Conservation (phyloP, 805 yeast species). For the Pichia rugopelliculosa region DNA sequence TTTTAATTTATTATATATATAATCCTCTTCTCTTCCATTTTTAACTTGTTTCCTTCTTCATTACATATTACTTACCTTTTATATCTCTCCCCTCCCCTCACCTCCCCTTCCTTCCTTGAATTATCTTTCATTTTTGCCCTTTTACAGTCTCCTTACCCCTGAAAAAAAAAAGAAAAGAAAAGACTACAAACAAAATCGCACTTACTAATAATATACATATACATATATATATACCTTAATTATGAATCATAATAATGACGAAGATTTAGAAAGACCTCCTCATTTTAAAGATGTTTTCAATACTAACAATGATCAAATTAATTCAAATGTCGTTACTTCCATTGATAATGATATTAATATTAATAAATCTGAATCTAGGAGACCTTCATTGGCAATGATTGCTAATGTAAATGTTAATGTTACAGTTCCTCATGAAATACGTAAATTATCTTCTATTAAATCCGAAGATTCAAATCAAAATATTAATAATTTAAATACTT, state of each 20-base stretch:
- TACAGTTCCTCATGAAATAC: not conserved
- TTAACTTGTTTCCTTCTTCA: too few relatives aligned
- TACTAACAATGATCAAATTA: conserved; percentile 5
- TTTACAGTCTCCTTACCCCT: not conserved
- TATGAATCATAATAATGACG: conserved; percentile 26
- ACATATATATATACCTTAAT: not conserved
- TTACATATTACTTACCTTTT: too few relatives aligned
- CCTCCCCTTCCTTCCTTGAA: not conserved
- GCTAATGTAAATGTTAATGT: not conserved
- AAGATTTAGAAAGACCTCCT: conserved; percentile 23
- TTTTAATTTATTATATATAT: too few relatives aligned
- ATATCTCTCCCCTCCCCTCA: not conserved
- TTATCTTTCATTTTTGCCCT: too few relatives aligned
- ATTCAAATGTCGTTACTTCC: conserved; percentile 14
- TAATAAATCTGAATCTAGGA: conserved; percentile 18
- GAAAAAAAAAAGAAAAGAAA: not conserved
- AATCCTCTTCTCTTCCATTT: not conserved
- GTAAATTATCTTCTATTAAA: conserved; percentile 9
- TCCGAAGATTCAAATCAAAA: conserved; percentile 1
- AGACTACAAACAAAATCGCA: too few relatives aligned
- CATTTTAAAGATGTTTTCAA: conserved; percentile 30
- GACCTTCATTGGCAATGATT: conserved; percentile 20
- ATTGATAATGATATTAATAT: not conserved
- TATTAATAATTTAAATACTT: not conserved
- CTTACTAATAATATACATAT: too few relatives aligned